phyloP scores from a whole-genome alignment of 352 stramenopile species.

The Phytophthora ramorum region DNA sequence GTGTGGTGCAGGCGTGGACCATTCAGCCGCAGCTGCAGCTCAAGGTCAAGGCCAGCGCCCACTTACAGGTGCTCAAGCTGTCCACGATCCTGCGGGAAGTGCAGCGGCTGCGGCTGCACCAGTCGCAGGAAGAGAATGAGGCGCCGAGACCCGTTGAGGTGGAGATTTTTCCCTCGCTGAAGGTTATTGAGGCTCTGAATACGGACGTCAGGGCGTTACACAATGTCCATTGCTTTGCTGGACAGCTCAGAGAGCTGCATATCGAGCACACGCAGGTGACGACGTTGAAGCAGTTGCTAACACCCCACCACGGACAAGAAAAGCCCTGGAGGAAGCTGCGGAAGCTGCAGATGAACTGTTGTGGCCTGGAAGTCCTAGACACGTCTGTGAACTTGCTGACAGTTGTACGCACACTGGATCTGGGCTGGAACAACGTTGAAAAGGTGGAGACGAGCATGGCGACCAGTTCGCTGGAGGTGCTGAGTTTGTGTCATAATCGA shows the following conservation, averaged over 20 bases:
- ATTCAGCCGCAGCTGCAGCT: slow-evolving; percentile 71
- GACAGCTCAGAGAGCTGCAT: slow-evolving; percentile 69
- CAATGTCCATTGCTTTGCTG: slow-evolving; percentile 74
- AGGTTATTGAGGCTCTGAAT: slow-evolving; percentile 66
- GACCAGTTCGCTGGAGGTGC: slow-evolving; percentile 46
- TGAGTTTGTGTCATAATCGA: slow-evolving; percentile 80
- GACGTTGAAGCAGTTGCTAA: slow-evolving; percentile 52
- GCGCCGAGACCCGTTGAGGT: slow-evolving; percentile 55
- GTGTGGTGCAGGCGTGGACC: slow-evolving; percentile 74
- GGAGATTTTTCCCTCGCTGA: slow-evolving; percentile 85
- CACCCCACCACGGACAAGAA: slow-evolving; percentile 17
- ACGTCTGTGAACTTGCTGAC: slow-evolving; percentile 59
- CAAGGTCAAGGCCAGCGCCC: slow-evolving; percentile 75
- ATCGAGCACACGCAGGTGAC: slow-evolving; percentile 71
- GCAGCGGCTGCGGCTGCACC: slow-evolving; percentile 65
- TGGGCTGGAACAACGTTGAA: slow-evolving; percentile 79
- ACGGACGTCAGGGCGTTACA: slow-evolving; percentile 47
- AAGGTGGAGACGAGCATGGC: slow-evolving; percentile 41
- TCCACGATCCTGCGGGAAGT: slow-evolving; percentile 86
- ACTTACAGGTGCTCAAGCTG: slow-evolving; percentile 89
- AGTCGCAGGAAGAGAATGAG: slow-evolving; percentile 34
- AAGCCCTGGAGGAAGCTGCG: slow-evolving; percentile 52
- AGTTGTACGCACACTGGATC: slow-evolving; percentile 53
- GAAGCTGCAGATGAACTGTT: slow-evolving; percentile 79
- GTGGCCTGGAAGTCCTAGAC: slow-evolving; percentile 56